phyloP scores from a whole-genome alignment of 345 rosid genomes.

The Eucalyptus erythrocorys region DNA sequence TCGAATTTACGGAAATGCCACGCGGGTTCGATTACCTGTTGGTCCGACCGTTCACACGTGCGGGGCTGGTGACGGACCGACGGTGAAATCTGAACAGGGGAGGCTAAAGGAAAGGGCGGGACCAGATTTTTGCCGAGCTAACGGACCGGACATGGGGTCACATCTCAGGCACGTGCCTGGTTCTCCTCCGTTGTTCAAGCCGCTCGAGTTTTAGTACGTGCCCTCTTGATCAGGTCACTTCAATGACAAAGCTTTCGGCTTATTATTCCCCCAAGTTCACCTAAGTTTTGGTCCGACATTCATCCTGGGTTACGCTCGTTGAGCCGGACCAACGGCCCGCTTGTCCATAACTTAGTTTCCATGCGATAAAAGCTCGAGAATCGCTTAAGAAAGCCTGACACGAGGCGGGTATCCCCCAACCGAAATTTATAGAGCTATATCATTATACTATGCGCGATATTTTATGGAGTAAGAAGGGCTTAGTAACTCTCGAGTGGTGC shows the following conservation, averaged over 20 bases:
- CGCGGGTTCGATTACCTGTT: not conserved
- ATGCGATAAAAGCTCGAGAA: not conserved
- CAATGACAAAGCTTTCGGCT: not conserved
- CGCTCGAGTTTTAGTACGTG: not conserved
- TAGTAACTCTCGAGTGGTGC: not conserved
- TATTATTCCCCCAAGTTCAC: not conserved
- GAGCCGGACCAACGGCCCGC: not conserved
- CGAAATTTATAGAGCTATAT: not conserved
- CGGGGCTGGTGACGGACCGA: not conserved
- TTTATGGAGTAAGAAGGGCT: not conserved
- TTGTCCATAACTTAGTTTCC: not conserved
- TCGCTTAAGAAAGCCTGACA: not conserved
- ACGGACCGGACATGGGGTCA: not conserved
- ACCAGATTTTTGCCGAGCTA: not conserved
- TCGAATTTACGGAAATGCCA: not conserved
- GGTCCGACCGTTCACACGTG: not conserved
- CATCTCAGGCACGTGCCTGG: not conserved
- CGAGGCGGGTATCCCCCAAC: not conserved
- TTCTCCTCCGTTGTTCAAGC: not conserved
- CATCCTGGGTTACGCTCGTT: not conserved
- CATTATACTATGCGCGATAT: not conserved
- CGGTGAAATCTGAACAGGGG: not conserved
- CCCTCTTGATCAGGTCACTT: not conserved
- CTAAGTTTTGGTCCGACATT: fast-evolving
- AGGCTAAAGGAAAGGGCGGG: not conserved